phyloP scores from a whole-genome alignment of 192 early-diverging fungal genomes.

The Mortierella antarctica region DNA sequence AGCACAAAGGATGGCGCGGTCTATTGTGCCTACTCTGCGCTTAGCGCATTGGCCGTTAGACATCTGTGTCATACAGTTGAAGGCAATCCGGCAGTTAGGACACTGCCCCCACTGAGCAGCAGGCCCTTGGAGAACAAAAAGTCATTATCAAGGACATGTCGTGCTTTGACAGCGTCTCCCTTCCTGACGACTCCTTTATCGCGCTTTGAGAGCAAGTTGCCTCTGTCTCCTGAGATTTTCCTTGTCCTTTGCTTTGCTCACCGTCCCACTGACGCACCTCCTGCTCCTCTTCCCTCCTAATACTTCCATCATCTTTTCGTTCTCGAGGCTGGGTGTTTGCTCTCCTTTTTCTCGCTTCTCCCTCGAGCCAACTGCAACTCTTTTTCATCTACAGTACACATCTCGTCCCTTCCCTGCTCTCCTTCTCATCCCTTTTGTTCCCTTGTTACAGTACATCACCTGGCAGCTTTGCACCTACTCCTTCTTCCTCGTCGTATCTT shows the following conservation, averaged over 20 bases:
- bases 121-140: too few species aligned
- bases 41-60: too few species aligned
- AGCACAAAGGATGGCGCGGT: too few species aligned
- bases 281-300: not conserved
- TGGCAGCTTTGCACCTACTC: not conserved
- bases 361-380: not conserved
- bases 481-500: not conserved
- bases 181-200: too few species aligned
- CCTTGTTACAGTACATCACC: not conserved
- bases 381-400: not conserved
- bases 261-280: not conserved
- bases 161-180: too few species aligned
- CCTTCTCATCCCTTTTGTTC: slow-evolving; percentile 3
- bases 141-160: too few species aligned
- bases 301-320: slow-evolving; percentile 7
- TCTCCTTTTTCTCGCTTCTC: not conserved
- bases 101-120: too few species aligned
- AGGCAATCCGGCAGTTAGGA: too few species aligned
- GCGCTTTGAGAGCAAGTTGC: too few species aligned
- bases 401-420: not conserved
- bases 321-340: not conserved
- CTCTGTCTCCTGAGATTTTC: slow-evolving; percentile 15
- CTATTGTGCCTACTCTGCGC: too few species aligned
- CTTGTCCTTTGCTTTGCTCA: not conserved
- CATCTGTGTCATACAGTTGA: too few species aligned